Conservation (phyloP, 805 yeast genomes). For the Torulaspora gathmanii region DNA sequence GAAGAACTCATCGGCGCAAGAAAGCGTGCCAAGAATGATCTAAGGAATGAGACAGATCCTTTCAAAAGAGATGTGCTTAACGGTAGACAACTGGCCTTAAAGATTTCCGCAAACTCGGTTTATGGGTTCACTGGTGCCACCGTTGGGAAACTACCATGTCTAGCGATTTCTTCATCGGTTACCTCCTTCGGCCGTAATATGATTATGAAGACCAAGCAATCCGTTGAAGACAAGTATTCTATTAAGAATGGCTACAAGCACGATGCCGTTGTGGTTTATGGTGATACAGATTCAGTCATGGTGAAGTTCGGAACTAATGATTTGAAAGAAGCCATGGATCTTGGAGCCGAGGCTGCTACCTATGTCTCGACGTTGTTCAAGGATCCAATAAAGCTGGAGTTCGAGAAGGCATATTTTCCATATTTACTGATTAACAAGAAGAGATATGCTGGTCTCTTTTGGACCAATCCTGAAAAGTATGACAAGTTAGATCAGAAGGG, state of each 20-base stretch:
- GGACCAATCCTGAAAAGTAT: slow-evolving; percentile 89
- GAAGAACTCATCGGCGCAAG: slow-evolving; percentile 87
- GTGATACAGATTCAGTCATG: slow-evolving; percentile 99
- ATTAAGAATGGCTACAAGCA: slow-evolving; percentile 77
- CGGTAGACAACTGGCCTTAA: slow-evolving; percentile 95
- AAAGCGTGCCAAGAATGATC: slow-evolving; percentile 84
- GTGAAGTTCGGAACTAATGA: slow-evolving; percentile 88
- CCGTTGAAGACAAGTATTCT: slow-evolving; percentile 74
- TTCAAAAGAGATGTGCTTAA: slow-evolving; percentile 89
- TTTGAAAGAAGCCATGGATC: slow-evolving; percentile 75
- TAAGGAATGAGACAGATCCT: slow-evolving; percentile 91
- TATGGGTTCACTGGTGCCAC: slow-evolving; percentile 99
- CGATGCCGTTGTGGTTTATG: slow-evolving; percentile 89
- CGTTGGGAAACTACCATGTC: slow-evolving; percentile 92
- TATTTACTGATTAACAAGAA: slow-evolving; percentile 90
- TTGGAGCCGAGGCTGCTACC: slow-evolving; percentile 93
- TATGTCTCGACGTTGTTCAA: slow-evolving; percentile 73
- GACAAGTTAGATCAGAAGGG: slow-evolving; percentile 99
- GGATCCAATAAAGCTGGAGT: slow-evolving; percentile 88
- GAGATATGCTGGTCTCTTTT: slow-evolving; percentile 93
- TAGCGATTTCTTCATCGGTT: slow-evolving; percentile 91
- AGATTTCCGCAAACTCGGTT: slow-evolving; percentile 96
- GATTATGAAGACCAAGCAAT: slow-evolving; percentile 88
- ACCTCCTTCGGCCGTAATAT: slow-evolving; percentile 95
- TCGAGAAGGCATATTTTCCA: slow-evolving; percentile 95